These are phyloP conservation scores for Echria macrotheca DNA, from an alignment of 495 filamentous ascomycete genomes.

Conservation along the genomic window DNA sequence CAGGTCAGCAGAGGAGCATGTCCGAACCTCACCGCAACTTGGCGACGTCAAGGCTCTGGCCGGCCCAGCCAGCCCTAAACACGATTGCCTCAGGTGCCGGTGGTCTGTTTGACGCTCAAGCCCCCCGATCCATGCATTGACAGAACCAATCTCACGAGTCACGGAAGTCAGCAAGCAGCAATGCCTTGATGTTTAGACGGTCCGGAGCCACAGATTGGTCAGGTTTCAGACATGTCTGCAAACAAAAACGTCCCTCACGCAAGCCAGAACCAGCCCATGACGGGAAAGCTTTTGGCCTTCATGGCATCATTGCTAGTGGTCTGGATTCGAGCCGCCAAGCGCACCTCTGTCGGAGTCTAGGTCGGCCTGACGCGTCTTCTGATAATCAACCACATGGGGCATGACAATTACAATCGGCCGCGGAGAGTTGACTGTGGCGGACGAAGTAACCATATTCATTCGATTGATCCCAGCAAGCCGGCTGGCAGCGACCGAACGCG, in stretches of 20 bases:
- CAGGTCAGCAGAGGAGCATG: no score
- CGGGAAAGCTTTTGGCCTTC: not conserved
- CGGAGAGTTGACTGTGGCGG: not conserved
- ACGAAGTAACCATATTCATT: not conserved
- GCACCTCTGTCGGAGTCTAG: not conserved
- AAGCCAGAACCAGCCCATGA: not conserved
- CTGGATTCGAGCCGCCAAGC: not conserved
- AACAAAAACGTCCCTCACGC: not conserved
- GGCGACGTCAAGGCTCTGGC: not conserved
- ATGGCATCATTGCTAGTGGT: not conserved
- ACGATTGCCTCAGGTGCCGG: no score
- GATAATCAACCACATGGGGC: not conserved
- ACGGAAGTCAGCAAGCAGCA: constrained; percentile 9
- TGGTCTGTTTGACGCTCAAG: not conserved
- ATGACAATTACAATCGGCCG: not conserved
- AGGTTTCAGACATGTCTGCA: not conserved
- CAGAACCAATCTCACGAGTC: not conserved
- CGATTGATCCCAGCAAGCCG: constrained; percentile 6
- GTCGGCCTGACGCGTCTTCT: not conserved
- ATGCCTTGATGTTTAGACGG: constrained; percentile 10
- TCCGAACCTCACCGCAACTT: constrained; percentile 5
- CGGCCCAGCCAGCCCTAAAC: not conserved
- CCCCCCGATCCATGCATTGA: not conserved
- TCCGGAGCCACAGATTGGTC: not conserved
- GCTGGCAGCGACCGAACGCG: not conserved